phyloP scores from a whole-genome alignment of 176 grass and related monocot species.

The Ampelocalamus luodianensis region DNA sequence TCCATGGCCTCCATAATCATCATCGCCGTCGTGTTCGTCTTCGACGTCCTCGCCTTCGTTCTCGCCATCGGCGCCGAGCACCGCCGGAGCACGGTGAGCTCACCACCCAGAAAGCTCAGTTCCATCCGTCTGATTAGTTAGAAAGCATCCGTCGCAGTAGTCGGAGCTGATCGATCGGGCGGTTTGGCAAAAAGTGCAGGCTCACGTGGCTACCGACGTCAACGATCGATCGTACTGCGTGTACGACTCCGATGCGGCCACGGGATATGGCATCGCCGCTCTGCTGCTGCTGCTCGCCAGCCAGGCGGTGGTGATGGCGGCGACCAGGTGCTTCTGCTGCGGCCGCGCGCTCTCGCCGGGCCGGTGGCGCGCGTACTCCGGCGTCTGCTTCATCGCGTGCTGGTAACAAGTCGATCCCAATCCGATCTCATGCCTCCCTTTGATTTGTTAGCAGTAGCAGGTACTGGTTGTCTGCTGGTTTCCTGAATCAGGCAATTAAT shows the following conservation, averaged over 20 bases:
- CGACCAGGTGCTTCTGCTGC: conserved; percentile 86
- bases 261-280: conserved; percentile 68
- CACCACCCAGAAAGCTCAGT: neutral
- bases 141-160: neutral
- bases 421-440: neutral
- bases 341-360: conserved; percentile 63
- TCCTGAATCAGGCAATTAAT: neutral
- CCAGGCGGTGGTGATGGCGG: conserved; percentile 62
- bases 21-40: conserved; percentile 43
- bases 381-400: conserved; percentile 69
- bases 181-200: conserved; percentile 23
- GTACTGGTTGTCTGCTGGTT: neutral
- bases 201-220: conserved; percentile 7
- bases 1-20: conserved; percentile 59
- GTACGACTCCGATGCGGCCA: conserved; percentile 73
- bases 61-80: conserved; percentile 86
- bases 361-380: conserved; percentile 57
- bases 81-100: conserved; percentile 69
- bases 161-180: neutral
- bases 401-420: conserved; percentile 50
- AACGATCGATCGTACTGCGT: conserved; percentile 48
- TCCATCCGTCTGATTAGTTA: neutral
- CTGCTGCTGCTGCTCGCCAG: conserved; percentile 62
- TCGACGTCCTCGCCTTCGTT: conserved; percentile 85
- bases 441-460: neutral